Conservation (phyloP, 345 rosid genomes). For the Melaleuca quinquenervia region DNA sequence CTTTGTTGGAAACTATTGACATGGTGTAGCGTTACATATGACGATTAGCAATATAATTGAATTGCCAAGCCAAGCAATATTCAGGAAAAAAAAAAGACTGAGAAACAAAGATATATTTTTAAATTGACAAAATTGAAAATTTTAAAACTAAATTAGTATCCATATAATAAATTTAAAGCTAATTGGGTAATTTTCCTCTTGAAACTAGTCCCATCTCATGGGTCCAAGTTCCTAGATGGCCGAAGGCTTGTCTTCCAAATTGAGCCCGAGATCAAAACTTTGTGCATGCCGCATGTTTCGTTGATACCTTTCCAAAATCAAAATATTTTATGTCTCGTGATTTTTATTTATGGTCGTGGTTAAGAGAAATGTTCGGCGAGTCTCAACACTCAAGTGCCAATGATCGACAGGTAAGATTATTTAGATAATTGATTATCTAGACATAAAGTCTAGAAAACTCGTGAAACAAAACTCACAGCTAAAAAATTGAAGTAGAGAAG, state of each 20-base stretch:
- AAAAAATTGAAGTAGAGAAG: neutral
- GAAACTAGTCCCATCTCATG: neutral
- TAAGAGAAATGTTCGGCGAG: neutral
- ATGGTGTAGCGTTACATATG: too few relatives aligned
- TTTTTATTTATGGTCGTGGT: neutral
- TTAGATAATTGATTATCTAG: neutral
- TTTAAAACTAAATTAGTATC: too few relatives aligned
- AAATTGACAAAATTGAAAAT: too few relatives aligned
- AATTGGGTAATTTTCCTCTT: too few relatives aligned
- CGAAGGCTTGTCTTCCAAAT: neutral
- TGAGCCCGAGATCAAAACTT: neutral
- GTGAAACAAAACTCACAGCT: neutral
- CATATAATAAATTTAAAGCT: too few relatives aligned
- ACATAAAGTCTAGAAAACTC: neutral
- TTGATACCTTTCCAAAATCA: neutral
- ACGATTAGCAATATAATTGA: too few relatives aligned
- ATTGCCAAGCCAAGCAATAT: too few relatives aligned
- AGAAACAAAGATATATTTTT: too few relatives aligned
- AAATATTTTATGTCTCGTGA: neutral
- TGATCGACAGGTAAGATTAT: neutral
- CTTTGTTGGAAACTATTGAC: too few relatives aligned
- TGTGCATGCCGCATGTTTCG: neutral
- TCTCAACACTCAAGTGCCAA: neutral
- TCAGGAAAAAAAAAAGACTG: too few relatives aligned
- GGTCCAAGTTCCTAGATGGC: neutral